Evolutionary conservation across 352 stramenopile species (phyloP).

Genomic region (Hyaloperonospora brassicae): DNA sequence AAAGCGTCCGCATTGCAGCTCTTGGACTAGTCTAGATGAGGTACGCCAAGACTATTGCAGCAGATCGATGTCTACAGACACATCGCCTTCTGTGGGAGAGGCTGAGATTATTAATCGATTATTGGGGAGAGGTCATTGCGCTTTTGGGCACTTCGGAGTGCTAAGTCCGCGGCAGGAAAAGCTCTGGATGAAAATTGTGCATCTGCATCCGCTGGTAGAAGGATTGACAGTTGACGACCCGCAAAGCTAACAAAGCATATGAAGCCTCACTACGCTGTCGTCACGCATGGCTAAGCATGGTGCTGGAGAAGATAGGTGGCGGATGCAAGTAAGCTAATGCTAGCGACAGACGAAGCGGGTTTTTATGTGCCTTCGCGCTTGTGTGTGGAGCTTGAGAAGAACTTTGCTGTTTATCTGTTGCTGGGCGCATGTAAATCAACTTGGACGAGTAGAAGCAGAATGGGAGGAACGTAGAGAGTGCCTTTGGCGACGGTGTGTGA

Average conservation of each 20-base stretch:
- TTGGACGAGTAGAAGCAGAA: slow-evolving; percentile 70
- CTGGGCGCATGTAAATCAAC: slow-evolving; percentile 59
- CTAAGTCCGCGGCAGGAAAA: slow-evolving; percentile 74
- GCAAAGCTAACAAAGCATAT: slow-evolving; percentile 42
- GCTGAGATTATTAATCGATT: slow-evolving; percentile 61
- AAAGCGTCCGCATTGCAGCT: slow-evolving; percentile 69
- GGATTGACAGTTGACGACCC: slow-evolving; percentile 62
- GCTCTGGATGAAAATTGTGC: slow-evolving; percentile 55
- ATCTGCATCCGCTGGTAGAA: slow-evolving; percentile 39
- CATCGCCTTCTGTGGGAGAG: slow-evolving; percentile 82
- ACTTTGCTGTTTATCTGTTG: slow-evolving; percentile 45
- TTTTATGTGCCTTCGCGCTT: slow-evolving; percentile 56
- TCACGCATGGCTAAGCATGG: slow-evolving; percentile 24
- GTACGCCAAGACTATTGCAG: slow-evolving; percentile 91
- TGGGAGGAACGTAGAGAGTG: slow-evolving; percentile 72
- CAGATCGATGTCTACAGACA: slow-evolving; percentile 75
- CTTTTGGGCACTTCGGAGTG: slow-evolving; percentile 73
- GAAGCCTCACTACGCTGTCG: slow-evolving; percentile 39
- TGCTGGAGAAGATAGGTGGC: slow-evolving; percentile 11
- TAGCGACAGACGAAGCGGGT: slow-evolving; percentile 24
- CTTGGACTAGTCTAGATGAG: slow-evolving; percentile 89
- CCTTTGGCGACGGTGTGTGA: slow-evolving; percentile 22
- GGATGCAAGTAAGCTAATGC: slow-evolving; percentile 15
- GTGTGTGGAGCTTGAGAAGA: slow-evolving; percentile 31
- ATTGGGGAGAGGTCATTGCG: slow-evolving; percentile 86